These are phyloP conservation scores for Bryum argenteum DNA, from an alignment of 225 moss, liverwort and hornwort genomes.

Conservation along the genomic window DNA sequence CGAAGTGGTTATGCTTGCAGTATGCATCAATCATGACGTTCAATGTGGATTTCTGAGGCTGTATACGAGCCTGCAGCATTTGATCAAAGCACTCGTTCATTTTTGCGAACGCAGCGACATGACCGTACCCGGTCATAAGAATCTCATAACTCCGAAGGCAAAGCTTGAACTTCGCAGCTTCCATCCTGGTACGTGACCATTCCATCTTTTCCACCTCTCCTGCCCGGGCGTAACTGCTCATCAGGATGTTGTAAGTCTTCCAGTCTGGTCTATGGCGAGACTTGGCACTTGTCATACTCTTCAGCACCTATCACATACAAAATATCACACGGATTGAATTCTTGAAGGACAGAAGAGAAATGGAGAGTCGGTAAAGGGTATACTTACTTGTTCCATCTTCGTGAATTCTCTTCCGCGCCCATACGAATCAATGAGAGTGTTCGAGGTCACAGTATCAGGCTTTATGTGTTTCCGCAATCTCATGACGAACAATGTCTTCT, in stretches of 20 bases:
- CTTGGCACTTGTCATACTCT: constrained; percentile 65
- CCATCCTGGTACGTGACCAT: constrained; percentile 68
- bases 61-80: constrained; percentile 58
- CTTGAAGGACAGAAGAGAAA: constrained; percentile 6
- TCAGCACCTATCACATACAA: constrained; percentile 47
- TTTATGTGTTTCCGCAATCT: constrained; percentile 64
- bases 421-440: constrained; percentile 82
- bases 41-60: constrained; percentile 64
- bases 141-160: constrained; percentile 63
- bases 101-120: constrained; percentile 53
- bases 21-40: constrained; percentile 70
- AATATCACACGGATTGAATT: constrained; percentile 10
- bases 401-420: constrained; percentile 70
- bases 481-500: constrained; percentile 70
- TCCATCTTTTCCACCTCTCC: constrained; percentile 77
- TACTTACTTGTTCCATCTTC: constrained; percentile 89
- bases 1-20: constrained; percentile 56
- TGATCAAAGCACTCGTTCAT: constrained; percentile 59
- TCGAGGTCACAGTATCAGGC: constrained; percentile 86
- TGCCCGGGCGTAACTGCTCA: constrained; percentile 77
- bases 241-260: constrained; percentile 87
- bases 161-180: constrained; percentile 49
- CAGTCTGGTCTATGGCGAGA: constrained; percentile 58
- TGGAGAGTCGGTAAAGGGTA: constrained; percentile 11
- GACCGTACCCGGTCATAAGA: constrained; percentile 74